Percentiles rank a stretch among this genome's conserved stretches.
Evolutionary conservation across 345 rosid genomes (phyloP).

Genomic region (Barbarea vulgaris): DNA sequence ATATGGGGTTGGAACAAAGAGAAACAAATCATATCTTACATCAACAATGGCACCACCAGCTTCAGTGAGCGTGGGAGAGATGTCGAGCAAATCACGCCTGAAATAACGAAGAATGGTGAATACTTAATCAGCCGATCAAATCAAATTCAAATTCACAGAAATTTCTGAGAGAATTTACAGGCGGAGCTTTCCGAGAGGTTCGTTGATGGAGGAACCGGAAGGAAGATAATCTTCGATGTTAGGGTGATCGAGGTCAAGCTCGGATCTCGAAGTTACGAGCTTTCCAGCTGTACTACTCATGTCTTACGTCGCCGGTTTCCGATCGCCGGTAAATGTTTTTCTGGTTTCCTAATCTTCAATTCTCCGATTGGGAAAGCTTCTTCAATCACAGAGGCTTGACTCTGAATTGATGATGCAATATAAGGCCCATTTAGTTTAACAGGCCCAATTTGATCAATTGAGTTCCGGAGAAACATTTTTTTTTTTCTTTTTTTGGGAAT

Average conservation of each 20-base stretch:
- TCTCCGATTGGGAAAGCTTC: not conserved
- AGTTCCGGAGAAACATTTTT: not conserved
- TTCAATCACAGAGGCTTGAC: not conserved
- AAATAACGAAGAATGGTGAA: not conserved
- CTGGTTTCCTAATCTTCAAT: not conserved
- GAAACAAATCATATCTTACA: constrained; percentile 47
- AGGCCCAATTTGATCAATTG: constrained; percentile 14
- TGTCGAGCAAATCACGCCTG: constrained; percentile 91
- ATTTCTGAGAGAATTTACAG: constrained; percentile 46
- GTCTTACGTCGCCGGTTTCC: not conserved
- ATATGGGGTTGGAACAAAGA: constrained; percentile 14
- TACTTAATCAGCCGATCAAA: constrained; percentile 10
- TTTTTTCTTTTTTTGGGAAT: not conserved
- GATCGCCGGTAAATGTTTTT: constrained; percentile 27
- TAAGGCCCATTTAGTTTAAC: not conserved
- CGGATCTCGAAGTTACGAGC: constrained; percentile 68
- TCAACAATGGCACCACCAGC: constrained; percentile 99
- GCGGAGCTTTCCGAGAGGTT: constrained; percentile 86
- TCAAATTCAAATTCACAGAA: not conserved
- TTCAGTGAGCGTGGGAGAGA: constrained; percentile 86
- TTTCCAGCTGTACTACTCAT: constrained; percentile 44
- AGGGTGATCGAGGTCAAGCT: constrained; percentile 81
- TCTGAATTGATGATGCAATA: not conserved
- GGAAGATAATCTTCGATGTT: constrained; percentile 96
- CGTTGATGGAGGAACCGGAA: constrained; percentile 81